Evolutionary conservation across 2,329 filamentous ascomycete species (phyloP), one percentile per base, ranked within the genome.

Genomic region (Tolypocladium inflatum): DNA sequence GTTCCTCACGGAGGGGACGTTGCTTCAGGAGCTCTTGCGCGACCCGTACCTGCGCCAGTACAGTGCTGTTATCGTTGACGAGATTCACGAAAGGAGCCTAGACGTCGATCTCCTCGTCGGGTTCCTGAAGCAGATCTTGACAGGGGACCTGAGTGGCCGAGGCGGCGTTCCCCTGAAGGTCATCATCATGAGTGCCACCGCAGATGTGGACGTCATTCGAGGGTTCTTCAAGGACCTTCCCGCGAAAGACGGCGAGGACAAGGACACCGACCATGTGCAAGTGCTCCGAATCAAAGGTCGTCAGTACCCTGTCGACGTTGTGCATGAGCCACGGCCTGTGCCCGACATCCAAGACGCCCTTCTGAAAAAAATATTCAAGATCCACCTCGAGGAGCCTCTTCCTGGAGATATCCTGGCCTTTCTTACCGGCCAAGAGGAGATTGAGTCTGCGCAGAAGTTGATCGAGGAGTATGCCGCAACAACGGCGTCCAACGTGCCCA

Each of bases 171-270:
- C 89, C 1, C 76, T 99, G 58, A 97, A 96, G 71, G 85, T 97
- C 4, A 83, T 96, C 39, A 84, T 97, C 68, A 99, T 99, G 94
- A 97, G 92, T 79, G 94, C 94, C 55, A 99, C 94, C 8, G 90
- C 91, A 42, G 90, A 97, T 70, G 86, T 96, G 59, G 87, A 93
- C 60, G 84, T 82, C 58, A 84, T 97, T 38, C 80, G 84, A 50
- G 76, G 77, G 0, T 97, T 96, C 70, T 97, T 97, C 74, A 73
- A 76, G 10, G 65, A 69, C 9, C 54, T 63, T 6, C 55, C 60
- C 2, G 53, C 66, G 30, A 37, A 35, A 8, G 33, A 37, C 10
- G 30, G 30, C 63, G 19, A 62, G 58, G 7, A 53, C 26, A 7
- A 48, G 26, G 33, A 15, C 10, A 11, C 54, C 55, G 21, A 64